Conservation (phyloP, 768 basidiomycete species). For the Ephemerocybe angulata region DNA sequence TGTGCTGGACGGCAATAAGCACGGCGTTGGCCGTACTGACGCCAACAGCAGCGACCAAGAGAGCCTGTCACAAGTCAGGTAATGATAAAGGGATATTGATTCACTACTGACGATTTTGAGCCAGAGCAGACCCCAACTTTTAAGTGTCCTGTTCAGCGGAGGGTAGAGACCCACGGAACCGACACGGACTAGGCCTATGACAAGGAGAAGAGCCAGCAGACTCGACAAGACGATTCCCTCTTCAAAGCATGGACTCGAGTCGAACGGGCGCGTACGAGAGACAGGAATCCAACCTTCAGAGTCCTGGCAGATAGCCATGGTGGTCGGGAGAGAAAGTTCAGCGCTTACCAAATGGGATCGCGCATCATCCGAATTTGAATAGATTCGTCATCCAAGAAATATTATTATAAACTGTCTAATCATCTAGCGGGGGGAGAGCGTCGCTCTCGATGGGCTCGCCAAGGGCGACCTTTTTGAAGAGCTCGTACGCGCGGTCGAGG, state of each 20-base stretch:
- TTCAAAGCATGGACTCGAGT: constrained; percentile 79
- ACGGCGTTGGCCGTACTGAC: constrained; percentile 43
- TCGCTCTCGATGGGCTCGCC: constrained; percentile 64
- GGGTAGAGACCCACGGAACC: constrained; percentile 23
- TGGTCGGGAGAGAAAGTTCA: constrained; percentile 3
- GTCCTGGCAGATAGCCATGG: constrained; percentile 49
- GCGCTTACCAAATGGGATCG: background rate
- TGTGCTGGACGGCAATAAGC: constrained; percentile 33
- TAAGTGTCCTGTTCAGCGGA: constrained; percentile 33
- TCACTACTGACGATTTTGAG: constrained; percentile 61
- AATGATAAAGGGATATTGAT: background rate
- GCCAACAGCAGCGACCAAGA: constrained; percentile 45
- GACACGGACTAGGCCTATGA: constrained; percentile 38
- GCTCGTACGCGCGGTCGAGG: constrained; percentile 72
- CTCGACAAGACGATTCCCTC: constrained; percentile 62
- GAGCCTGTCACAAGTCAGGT: constrained; percentile 30
- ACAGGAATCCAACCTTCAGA: constrained; percentile 63
- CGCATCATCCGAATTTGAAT: background rate
- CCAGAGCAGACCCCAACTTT: constrained; percentile 49
- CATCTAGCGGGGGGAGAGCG: constrained; percentile 60
- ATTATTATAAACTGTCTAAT: no score
- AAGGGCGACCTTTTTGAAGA: constrained; percentile 74
- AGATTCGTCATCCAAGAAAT: background rate
- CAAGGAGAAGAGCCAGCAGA: constrained; percentile 43
- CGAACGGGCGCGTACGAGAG: constrained; percentile 62